Evolutionary conservation across 768 basidiomycete species (phyloP).

Genomic region (Termitomyces sp.): DNA sequence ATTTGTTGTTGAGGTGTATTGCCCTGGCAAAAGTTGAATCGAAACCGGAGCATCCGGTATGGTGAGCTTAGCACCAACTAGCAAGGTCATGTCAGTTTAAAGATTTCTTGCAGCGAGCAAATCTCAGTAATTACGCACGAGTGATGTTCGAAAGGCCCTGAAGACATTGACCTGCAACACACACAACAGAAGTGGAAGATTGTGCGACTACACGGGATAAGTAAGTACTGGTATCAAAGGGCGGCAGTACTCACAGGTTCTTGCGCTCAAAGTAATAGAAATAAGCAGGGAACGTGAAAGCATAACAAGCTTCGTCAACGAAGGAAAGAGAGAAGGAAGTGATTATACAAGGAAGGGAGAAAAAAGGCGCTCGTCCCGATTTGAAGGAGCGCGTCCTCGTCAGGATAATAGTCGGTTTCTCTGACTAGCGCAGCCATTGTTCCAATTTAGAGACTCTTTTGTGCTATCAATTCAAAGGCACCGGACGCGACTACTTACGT

Average conservation of each 20-base stretch:
- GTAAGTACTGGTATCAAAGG: not conserved
- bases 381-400: not conserved
- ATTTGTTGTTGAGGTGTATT: conserved; percentile 68
- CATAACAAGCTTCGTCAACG: conserved; percentile 29
- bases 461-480: not conserved
- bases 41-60: conserved; percentile 47
- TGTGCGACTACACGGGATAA: conserved; percentile 30
- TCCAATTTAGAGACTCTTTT: conserved; percentile 9
- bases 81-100: not conserved
- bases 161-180: conserved; percentile 87
- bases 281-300: conserved; percentile 30
- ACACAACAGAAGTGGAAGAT: conserved; percentile 56
- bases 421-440: conserved; percentile 14
- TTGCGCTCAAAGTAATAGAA: conserved; percentile 25
- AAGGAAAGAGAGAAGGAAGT: conserved; percentile 9
- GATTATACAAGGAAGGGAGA: not conserved
- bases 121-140: conserved; percentile 45
- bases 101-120: not conserved
- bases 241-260: conserved; percentile 30
- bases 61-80: conserved; percentile 71
- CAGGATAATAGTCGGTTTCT: conserved; percentile 5
- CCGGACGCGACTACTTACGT: no score
- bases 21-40: conserved; percentile 70
- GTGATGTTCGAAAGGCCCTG: conserved; percentile 75
- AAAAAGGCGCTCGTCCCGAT: conserved; percentile 4